Percentiles rank a stretch among this genome's conserved stretches.
Conservation (phyloP, 768 basidiomycete species). For the Calocera viscosa region DNA sequence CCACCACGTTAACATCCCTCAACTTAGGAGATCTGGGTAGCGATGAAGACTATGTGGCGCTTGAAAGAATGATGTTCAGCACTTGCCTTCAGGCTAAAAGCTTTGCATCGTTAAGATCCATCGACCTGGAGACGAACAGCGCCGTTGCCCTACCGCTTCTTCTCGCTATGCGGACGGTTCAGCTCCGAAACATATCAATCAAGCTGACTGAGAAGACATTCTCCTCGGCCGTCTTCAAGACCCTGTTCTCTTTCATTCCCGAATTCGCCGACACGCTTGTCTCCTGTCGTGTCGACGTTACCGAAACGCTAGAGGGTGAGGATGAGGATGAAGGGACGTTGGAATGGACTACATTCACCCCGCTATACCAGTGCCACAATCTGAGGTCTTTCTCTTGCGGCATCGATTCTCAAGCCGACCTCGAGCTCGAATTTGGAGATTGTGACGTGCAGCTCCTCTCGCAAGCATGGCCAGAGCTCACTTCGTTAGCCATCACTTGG, state of each 20-base stretch:
- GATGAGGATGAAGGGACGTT: not conserved
- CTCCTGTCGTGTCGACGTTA: not conserved
- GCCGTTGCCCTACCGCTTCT: not conserved
- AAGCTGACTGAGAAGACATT: not conserved
- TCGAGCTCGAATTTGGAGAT: not conserved
- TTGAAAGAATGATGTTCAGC: not conserved
- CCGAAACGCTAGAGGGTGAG: not conserved
- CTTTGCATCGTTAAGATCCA: not conserved
- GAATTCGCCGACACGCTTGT: not conserved
- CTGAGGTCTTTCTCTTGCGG: not conserved
- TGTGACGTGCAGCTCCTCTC: not conserved
- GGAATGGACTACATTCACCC: not conserved
- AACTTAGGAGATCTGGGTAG: not conserved
- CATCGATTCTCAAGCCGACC: not conserved
- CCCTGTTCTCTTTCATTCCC: not conserved
- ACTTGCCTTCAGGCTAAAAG: not conserved
- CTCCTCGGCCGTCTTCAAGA: not conserved
- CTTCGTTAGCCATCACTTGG: not conserved
- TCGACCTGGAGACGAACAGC: not conserved
- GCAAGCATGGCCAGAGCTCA: not conserved
- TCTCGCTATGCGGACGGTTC: not conserved
- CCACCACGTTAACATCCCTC: not conserved
- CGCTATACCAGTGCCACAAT: not conserved
- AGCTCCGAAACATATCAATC: not conserved
- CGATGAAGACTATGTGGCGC: not conserved